phyloP scores from a whole-genome alignment of 2,329 filamentous ascomycete genomes.

The Pestalotiopsis sp. region DNA sequence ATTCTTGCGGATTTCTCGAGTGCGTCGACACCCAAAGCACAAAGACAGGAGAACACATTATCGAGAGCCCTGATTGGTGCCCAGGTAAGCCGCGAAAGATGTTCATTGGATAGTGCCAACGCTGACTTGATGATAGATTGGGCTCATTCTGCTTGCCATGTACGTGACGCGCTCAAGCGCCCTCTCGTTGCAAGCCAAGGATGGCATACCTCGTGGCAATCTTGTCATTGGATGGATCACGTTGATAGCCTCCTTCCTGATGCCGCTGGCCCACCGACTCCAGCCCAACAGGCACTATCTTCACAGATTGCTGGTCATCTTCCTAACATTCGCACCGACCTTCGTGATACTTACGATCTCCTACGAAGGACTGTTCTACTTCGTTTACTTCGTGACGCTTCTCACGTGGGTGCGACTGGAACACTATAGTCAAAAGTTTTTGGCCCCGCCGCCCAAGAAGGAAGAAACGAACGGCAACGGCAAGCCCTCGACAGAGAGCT shows the following conservation, averaged over 20 bases:
- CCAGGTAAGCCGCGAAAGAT: slow-evolving; percentile 51
- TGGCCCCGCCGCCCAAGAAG: slow-evolving; percentile 25
- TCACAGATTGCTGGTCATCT: slow-evolving; percentile 85
- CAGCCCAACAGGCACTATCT: slow-evolving; percentile 86
- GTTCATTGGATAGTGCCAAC: neutral
- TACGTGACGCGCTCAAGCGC: slow-evolving; percentile 85
- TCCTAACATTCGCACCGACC: slow-evolving; percentile 87
- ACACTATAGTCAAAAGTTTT: slow-evolving; percentile 67
- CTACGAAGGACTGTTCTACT: slow-evolving; percentile 95
- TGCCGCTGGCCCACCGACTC: slow-evolving; percentile 81
- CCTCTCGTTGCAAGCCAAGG: slow-evolving; percentile 81
- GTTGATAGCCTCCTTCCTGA: slow-evolving; percentile 73
- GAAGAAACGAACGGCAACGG: slow-evolving; percentile 20
- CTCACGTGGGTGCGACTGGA: slow-evolving; percentile 93
- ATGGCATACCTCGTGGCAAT: slow-evolving; percentile 84
- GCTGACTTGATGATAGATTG: slow-evolving; percentile 52
- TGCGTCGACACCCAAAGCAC: slow-evolving; percentile 22
- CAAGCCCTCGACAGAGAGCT: slow-evolving; percentile 17
- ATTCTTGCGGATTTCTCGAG: slow-evolving; percentile 49
- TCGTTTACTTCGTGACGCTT: slow-evolving; percentile 81
- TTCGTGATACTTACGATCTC: slow-evolving; percentile 97
- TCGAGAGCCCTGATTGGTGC: slow-evolving; percentile 65
- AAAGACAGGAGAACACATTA: slow-evolving; percentile 40
- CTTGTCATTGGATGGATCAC: slow-evolving; percentile 85
- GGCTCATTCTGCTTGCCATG: slow-evolving; percentile 79